Evolutionary conservation across 306 rosid genomes (phyloP).

Genomic region (Rosa multiflora): DNA sequence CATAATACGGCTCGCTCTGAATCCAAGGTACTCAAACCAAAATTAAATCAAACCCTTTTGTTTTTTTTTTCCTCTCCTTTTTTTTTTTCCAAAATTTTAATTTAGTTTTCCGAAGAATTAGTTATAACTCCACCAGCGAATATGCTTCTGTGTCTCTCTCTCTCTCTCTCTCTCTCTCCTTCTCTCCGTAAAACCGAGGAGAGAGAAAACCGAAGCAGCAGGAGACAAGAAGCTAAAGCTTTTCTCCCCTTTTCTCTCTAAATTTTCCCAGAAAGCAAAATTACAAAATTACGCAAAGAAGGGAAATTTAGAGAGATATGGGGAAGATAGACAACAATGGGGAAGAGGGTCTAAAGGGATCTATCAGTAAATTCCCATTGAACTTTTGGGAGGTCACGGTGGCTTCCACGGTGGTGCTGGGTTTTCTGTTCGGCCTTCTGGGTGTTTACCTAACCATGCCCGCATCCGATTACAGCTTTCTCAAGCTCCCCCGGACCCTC

Average conservation of each 20-base stretch:
- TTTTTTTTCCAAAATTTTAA: background rate
- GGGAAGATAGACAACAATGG: constrained; percentile 18
- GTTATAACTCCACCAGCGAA: constrained; percentile 17
- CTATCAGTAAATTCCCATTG: constrained; percentile 42
- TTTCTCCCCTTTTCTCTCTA: background rate
- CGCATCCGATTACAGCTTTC: constrained; percentile 92
- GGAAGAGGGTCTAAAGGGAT: constrained; percentile 22
- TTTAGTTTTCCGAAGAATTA: background rate
- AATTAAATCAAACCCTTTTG: background rate
- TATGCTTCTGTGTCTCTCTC: background rate
- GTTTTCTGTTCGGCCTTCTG: constrained; percentile 49
- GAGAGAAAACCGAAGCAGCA: background rate
- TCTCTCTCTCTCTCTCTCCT: background rate
- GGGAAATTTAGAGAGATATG: constrained; percentile 26
- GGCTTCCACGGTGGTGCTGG: constrained; percentile 65
- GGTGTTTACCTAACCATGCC: constrained; percentile 88
- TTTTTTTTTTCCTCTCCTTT: background rate
- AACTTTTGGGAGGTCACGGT: constrained; percentile 63
- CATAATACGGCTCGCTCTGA: background rate
- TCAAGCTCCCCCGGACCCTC: constrained; percentile 86
- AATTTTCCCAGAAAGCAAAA: constrained; percentile 23
- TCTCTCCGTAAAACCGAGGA: constrained; percentile 8
- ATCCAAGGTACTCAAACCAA: background rate
- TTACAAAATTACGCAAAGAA: background rate
- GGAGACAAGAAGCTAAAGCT: background rate